Base-by-base conservation (phyloP, 345 rosid species). In the Hibiscus syriacus region DNA sequence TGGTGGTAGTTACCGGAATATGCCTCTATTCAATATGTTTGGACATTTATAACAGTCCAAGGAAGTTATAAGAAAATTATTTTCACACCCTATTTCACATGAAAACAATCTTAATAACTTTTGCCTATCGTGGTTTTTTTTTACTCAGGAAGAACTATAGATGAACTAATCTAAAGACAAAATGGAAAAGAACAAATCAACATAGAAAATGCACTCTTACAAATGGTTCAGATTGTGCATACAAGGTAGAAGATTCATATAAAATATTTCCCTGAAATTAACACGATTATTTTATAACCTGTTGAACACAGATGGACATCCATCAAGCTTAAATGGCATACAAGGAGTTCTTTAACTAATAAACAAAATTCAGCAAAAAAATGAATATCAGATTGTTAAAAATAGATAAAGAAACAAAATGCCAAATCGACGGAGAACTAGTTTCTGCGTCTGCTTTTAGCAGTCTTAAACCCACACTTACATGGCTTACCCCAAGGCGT, bases 401-500 rank as follows among this genome's bases (percentile, higher is more conserved):
- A 52, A 52, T 52, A 4, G 5, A 52, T 20, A 9, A 22, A 22
- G 27, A 11, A 52, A 22, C 56, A 3, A 52, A 20, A 9, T 52
- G 27, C 11, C 13, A 52, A 52, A 20, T 9, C 6, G 6, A 52
- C 4, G 6, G 2, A 20, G 16, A 20, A 22, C 29, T 52, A 52
- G 27, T 52, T 52, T 52, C 27, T 52, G 29, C 56, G 56, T 8
- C 26, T 52, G 56, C 9, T 52, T 52, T 52, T 52, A 52, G 56
- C 56, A 20, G 56, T 52, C 56, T 52, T 52, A 23, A 8, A 52
- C 4, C 56, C 56, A 52, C 56, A 52, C 29, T 52, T 52, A 22
- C 56, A 52, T 22, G 56, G 56, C 26, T 52, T 52, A 52, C 56
- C 56, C 56, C 56, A 52, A 22, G 56, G 56, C 11, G 56, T 52